These are phyloP conservation scores for Comarum palustre DNA, from an alignment of 306 rosid genomes.

Conservation along the genomic window DNA sequence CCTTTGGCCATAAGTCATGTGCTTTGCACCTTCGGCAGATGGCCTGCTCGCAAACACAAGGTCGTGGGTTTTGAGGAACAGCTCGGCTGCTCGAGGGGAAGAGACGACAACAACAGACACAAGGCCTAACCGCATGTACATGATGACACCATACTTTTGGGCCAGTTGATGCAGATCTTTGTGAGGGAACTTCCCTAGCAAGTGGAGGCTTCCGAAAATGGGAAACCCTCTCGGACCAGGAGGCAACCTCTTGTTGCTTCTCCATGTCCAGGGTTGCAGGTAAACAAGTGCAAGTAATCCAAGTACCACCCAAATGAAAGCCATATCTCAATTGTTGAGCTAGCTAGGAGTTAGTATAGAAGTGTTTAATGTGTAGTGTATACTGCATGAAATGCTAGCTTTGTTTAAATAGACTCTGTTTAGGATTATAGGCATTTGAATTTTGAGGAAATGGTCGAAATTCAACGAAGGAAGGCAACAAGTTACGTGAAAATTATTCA, in stretches of 20 bases:
- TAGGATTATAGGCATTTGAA: neutral
- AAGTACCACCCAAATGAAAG: constrained; percentile 1
- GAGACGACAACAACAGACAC: constrained; percentile 21
- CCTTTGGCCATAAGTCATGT: constrained; percentile 17
- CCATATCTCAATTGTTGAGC: constrained; percentile 2
- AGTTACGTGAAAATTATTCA: no score
- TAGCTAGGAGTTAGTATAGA: neutral
- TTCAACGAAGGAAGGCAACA: neutral
- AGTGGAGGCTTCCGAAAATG: constrained; percentile 43
- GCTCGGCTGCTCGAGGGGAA: constrained; percentile 43
- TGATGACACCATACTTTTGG: constrained; percentile 27
- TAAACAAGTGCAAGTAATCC: constrained; percentile 2
- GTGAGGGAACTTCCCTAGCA: constrained; percentile 34
- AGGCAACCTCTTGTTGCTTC: constrained; percentile 23
- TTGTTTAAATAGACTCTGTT: neutral
- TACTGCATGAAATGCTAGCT: no score
- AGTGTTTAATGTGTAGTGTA: neutral
- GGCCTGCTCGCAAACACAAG: constrained; percentile 34
- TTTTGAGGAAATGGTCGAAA: neutral
- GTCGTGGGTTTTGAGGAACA: constrained; percentile 55
- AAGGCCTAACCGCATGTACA: constrained; percentile 29
- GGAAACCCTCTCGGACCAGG: constrained; percentile 48
- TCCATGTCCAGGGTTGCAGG: constrained; percentile 6
- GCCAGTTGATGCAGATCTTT: constrained; percentile 22
- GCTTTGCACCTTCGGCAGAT: constrained; percentile 12